A percentile compares a stretch with the other conserved stretches of the same genome.
phyloP scores from a whole-genome alignment of 75 land plant genomes.

The Sequoiadendron giganteum region DNA sequence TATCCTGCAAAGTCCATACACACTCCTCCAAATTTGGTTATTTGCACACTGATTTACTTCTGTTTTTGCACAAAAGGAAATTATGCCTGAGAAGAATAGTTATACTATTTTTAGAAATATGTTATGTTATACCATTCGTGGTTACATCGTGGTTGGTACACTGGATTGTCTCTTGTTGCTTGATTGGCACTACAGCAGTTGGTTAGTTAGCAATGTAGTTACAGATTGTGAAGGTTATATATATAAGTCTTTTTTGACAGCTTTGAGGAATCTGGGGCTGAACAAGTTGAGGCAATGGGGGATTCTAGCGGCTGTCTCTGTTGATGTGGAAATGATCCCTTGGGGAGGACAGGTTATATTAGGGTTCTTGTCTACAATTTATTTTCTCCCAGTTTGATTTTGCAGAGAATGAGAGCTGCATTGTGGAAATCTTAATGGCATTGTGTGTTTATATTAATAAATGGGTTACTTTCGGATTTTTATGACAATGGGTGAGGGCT shows the following conservation, averaged over 20 bases:
- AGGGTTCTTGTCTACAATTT: background rate
- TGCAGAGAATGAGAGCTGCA: background rate
- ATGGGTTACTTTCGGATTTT: background rate
- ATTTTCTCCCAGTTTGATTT: background rate
- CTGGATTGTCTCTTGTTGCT: background rate
- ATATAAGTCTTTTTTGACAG: background rate
- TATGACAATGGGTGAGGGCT: background rate
- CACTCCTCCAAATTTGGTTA: too few relatives aligned
- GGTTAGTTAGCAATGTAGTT: background rate
- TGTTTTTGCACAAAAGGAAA: too few relatives aligned
- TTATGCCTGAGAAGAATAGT: too few relatives aligned
- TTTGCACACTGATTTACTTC: too few relatives aligned
- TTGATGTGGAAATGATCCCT: slow-evolving; percentile 61
- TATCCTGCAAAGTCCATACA: too few relatives aligned
- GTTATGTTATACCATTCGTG: background rate
- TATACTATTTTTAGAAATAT: too few relatives aligned
- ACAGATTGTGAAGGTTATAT: background rate
- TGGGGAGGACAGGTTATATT: slow-evolving; percentile 60
- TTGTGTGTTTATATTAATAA: background rate
- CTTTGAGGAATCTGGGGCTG: background rate
- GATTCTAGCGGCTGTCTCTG: slow-evolving; percentile 55
- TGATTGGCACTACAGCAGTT: background rate
- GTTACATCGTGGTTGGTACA: slow-evolving; percentile 14
- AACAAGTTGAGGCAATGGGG: slow-evolving; percentile 25
- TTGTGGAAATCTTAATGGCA: background rate